These are phyloP conservation scores for Fusarium duplospermum DNA, from an alignment of 2,329 filamentous ascomycete genomes.

Conservation along the genomic window DNA sequence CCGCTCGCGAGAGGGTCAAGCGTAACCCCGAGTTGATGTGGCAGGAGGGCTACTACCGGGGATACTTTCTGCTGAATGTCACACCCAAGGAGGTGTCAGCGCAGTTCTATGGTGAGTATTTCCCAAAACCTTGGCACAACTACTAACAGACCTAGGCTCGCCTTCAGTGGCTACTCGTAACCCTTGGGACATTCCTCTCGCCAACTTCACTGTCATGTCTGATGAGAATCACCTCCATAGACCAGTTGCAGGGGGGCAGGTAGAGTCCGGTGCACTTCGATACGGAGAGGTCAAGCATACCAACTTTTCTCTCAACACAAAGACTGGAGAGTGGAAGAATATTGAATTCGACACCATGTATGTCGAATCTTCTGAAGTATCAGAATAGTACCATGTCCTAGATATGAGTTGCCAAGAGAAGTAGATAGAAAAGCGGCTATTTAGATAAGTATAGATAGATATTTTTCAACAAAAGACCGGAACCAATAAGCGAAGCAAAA, in stretches of 20 bases:
- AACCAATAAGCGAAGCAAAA: background rate
- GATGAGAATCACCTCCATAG: slow-evolving; percentile 69
- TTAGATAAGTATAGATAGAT: background rate
- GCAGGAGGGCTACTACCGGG: slow-evolving; percentile 79
- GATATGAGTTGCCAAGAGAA: background rate
- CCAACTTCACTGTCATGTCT: slow-evolving; percentile 75
- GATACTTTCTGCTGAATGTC: slow-evolving; percentile 76
- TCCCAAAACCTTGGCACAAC: accelerated
- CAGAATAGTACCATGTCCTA: background rate
- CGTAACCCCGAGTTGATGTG: slow-evolving; percentile 75
- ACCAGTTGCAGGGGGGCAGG: slow-evolving; percentile 55
- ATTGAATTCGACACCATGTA: slow-evolving; percentile 26
- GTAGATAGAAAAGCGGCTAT: background rate
- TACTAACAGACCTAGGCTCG: slow-evolving; percentile 24
- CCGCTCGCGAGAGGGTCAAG: slow-evolving; percentile 36
- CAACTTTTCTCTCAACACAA: slow-evolving; percentile 30
- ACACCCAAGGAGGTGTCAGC: slow-evolving; percentile 69
- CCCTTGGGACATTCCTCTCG: slow-evolving; percentile 72
- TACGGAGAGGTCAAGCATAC: slow-evolving; percentile 55
- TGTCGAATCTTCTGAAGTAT: background rate
- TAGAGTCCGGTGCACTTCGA: slow-evolving; percentile 67
- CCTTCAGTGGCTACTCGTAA: slow-evolving; percentile 71
- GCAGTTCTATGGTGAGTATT: slow-evolving; percentile 65
- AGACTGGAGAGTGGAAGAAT: slow-evolving; percentile 27
- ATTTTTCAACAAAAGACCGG: background rate